Evolutionary conservation across 129 eudicot species (phyloP).

Genomic region (Centrapalus pauciflorus): DNA sequence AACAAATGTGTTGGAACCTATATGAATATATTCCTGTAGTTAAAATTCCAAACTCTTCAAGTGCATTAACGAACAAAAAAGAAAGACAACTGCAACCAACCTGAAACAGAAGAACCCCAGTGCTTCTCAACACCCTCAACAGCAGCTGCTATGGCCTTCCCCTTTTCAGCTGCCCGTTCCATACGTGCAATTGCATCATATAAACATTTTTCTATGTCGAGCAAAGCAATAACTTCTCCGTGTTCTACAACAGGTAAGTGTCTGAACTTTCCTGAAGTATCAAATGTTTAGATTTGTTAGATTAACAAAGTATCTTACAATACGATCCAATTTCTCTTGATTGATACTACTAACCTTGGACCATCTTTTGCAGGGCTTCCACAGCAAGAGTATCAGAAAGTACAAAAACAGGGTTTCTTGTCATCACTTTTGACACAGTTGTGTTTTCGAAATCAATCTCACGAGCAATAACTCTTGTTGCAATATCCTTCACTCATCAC

Average conservation of each 20-base stretch:
- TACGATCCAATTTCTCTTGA: not conserved
- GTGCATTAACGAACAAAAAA: not conserved
- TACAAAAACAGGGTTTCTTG: slow-evolving; percentile 90
- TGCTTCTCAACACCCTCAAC: slow-evolving; percentile 98
- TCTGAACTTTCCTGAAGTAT: slow-evolving; percentile 77
- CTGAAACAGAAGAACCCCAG: slow-evolving; percentile 83
- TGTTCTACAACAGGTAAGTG: slow-evolving; percentile 96
- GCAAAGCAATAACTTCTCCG: slow-evolving; percentile 90
- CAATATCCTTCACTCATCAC: slow-evolving; percentile 67
- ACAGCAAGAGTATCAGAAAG: slow-evolving; percentile 96
- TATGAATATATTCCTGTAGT: not conserved
- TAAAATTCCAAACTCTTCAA: not conserved
- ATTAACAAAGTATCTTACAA: not conserved
- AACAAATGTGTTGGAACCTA: slow-evolving; percentile 79
- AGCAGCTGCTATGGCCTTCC: slow-evolving; percentile 98
- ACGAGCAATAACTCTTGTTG: slow-evolving; percentile 81
- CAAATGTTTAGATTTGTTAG: not conserved
- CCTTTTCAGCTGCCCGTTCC: slow-evolving; percentile 98
- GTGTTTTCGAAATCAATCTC: slow-evolving; percentile 82
- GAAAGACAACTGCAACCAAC: slow-evolving; percentile 30
- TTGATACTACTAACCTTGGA: slow-evolving; percentile 65
- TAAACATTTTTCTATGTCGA: slow-evolving; percentile 91
- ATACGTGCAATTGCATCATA: slow-evolving; percentile 97
- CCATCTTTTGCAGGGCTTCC: slow-evolving; percentile 98
- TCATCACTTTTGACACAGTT: slow-evolving; percentile 93